These are phyloP conservation scores for Shiraia sp. DNA, from an alignment of 2,329 filamentous ascomycete species.

Conservation along the genomic window DNA sequence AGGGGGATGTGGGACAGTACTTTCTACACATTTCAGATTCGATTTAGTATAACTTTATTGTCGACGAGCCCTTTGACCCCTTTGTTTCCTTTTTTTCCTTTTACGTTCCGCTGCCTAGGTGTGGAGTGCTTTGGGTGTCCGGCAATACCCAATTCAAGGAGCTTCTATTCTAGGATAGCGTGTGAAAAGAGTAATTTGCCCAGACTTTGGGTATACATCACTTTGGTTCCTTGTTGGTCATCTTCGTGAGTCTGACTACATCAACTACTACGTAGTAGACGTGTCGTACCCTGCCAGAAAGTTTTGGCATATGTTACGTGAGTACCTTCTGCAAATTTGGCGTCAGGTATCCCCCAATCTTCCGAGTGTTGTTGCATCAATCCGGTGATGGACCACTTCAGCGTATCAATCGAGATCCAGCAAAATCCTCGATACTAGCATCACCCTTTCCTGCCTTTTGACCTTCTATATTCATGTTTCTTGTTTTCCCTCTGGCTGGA, in stretches of 20 bases:
- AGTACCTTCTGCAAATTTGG: too few relatives aligned
- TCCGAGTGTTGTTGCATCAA: too few relatives aligned
- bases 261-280: not conserved
- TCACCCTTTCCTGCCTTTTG: constrained; percentile 22
- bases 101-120: constrained; percentile 35
- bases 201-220: constrained; percentile 6
- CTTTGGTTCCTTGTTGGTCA: constrained; percentile 2
- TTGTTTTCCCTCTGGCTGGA: constrained; percentile 17
- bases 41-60: constrained; percentile 44
- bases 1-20: constrained; percentile 20
- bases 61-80: constrained; percentile 18
- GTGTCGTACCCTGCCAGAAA: not conserved
- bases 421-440: constrained; percentile 42
- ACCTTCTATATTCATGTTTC: constrained; percentile 17
- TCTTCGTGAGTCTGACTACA: not conserved
- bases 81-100: constrained; percentile 27
- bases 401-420: constrained; percentile 29
- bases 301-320: not conserved
- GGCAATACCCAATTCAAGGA: constrained; percentile 22
- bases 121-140: constrained; percentile 11
- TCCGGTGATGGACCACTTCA: constrained; percentile 12
- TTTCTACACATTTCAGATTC: constrained; percentile 34
- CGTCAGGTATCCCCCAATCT: too few relatives aligned
- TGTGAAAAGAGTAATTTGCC: constrained; percentile 27
- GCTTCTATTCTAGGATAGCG: constrained; percentile 33